Evolutionary conservation across 2,329 filamentous ascomycete genomes (phyloP).

Genomic region (Hypoxylon sp.): DNA sequence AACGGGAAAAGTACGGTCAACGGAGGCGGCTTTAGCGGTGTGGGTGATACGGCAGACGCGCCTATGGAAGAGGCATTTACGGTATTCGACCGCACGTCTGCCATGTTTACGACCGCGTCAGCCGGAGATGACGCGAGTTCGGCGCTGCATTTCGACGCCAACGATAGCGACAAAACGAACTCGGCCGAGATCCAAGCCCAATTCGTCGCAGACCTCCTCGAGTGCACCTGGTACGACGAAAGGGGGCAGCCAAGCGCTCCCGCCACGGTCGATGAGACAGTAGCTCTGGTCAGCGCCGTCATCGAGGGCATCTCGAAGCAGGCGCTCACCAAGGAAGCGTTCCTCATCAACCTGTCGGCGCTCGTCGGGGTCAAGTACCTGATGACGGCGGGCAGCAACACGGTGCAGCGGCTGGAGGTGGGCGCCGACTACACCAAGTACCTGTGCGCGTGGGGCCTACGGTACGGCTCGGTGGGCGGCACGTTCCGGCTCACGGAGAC

Average conservation of each 20-base stretch:
- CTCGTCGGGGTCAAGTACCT: constrained; percentile 62
- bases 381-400: constrained; percentile 52
- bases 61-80: constrained; percentile 29
- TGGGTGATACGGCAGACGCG: constrained; percentile 11
- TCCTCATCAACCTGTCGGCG: constrained; percentile 66
- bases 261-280: constrained; percentile 60
- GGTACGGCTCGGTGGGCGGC: constrained; percentile 61
- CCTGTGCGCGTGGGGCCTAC: constrained; percentile 62
- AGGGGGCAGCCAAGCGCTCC: constrained; percentile 53
- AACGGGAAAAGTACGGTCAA: constrained; percentile 54
- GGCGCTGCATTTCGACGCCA: constrained; percentile 40
- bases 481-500: constrained; percentile 61
- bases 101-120: constrained; percentile 38
- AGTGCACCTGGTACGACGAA: constrained; percentile 60
- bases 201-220: constrained; percentile 59
- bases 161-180: constrained; percentile 59
- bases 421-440: constrained; percentile 55
- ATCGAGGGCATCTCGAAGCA: constrained; percentile 61
- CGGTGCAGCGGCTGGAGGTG: constrained; percentile 55
- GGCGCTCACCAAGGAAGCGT: constrained; percentile 60
- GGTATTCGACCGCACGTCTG: constrained; percentile 39
- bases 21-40: constrained; percentile 20
- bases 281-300: constrained; percentile 61
- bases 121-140: constrained; percentile 30
- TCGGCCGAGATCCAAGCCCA: constrained; percentile 64